A percentile compares a stretch with the other conserved stretches of the same genome.
Conservation (phyloP, 805 yeast genomes). For the Helenozyma rhizophorensis region DNA sequence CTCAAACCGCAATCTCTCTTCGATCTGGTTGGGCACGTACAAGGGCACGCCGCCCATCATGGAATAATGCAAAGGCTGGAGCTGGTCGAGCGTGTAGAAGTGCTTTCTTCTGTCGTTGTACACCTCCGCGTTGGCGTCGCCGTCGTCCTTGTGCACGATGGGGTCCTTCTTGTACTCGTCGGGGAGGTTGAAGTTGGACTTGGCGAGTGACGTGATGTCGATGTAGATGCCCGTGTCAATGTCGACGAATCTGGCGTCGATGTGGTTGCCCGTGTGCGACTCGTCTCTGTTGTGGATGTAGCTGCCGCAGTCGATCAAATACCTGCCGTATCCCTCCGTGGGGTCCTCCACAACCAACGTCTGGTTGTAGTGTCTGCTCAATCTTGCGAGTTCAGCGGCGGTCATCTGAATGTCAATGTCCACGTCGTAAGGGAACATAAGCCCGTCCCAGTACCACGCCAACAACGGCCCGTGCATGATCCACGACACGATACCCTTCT, state of each 20-base stretch:
- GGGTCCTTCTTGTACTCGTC: conserved; percentile 9
- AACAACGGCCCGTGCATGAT: conserved; percentile 16
- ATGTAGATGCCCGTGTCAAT: conserved; percentile 15
- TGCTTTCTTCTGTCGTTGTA: conserved; percentile 18
- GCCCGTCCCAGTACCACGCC: conserved; percentile 16
- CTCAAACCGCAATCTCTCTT: conserved; percentile 16
- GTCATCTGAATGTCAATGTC: conserved; percentile 17
- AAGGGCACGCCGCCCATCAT: conserved; percentile 17
- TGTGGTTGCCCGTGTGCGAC: conserved; percentile 10
- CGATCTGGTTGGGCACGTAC: conserved; percentile 13
- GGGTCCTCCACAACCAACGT: conserved; percentile 17
- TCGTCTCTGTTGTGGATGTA: conserved; percentile 15
- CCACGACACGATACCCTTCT: conserved; percentile 14
- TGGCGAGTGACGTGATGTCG: conserved; percentile 14
- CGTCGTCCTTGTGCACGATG: conserved; percentile 8
- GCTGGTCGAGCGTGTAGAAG: conserved; percentile 14
- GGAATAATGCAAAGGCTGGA: conserved; percentile 17
- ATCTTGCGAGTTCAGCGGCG: conserved; percentile 7
- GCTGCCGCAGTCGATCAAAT: conserved; percentile 17
- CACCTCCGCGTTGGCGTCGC: conserved; percentile 9
- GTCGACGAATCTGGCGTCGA: conserved; percentile 15
- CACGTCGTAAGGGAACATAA: conserved; percentile 14
- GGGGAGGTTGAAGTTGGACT: conserved; percentile 9
- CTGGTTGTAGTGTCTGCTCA: conserved; percentile 9
- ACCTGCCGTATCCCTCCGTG: conserved; percentile 16